Percentiles rank a stretch among this genome's conserved stretches.
Conservation (phyloP, 2,329 filamentous ascomycete genomes). For the Hortaea werneckii region DNA sequence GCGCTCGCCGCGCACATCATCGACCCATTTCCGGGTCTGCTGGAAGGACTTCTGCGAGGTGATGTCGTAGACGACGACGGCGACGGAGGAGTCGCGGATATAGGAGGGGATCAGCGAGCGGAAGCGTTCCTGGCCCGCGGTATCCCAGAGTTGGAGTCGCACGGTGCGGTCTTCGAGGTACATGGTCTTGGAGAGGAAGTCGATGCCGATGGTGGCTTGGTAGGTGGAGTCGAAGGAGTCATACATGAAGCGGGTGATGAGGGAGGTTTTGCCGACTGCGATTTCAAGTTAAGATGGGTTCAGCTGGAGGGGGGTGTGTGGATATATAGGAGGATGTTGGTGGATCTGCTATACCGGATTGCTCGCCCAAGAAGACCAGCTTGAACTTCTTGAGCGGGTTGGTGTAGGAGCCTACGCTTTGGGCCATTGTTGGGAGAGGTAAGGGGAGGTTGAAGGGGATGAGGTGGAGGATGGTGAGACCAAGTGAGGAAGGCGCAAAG, state of each 20-base stretch:
- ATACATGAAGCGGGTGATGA: conserved; percentile 99
- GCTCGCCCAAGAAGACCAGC: conserved; percentile 96
- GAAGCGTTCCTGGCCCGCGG: conserved; percentile 93
- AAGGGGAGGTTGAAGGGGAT: neutral
- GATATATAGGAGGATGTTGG: neutral
- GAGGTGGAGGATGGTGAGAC: neutral
- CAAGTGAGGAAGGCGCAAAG: neutral
- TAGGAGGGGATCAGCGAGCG: conserved; percentile 95
- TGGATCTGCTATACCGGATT: conserved; percentile 65
- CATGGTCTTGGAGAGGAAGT: conserved; percentile 99
- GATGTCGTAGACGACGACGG: conserved; percentile 97
- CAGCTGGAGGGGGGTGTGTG: neutral
- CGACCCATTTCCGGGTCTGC: conserved; percentile 98
- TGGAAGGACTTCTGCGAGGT: conserved; percentile 82
- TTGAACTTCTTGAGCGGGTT: conserved; percentile 99
- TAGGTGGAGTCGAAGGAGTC: conserved; percentile 99
- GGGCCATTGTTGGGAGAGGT: conserved; percentile 8
- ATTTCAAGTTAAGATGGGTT: neutral
- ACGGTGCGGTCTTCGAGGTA: conserved; percentile 98
- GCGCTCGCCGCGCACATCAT: conserved; percentile 90
- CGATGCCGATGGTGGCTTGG: conserved; percentile 97
- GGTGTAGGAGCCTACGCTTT: conserved; percentile 66
- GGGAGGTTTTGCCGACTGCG: conserved; percentile 90
- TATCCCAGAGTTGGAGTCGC: conserved; percentile 96
- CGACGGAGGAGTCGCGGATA: conserved; percentile 95